Evolutionary conservation across 495 filamentous ascomycete genomes (phyloP), one percentile per base, ranked within the genome.

Genomic region (Lasiosphaeriaceae sp.): DNA sequence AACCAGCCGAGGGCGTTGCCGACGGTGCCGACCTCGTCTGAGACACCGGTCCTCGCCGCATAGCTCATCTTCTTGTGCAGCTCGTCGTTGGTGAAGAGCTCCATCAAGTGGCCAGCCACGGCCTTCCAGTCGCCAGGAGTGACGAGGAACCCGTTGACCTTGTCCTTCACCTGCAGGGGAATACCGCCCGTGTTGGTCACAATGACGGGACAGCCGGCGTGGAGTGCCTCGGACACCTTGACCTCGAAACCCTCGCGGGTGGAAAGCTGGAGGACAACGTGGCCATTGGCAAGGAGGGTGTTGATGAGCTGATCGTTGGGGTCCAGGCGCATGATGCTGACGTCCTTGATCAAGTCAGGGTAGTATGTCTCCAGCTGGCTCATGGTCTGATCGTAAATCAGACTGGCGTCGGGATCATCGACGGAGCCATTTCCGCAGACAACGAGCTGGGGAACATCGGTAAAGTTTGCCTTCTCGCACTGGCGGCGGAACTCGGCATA

Each of bases 201-300:
- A 52, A 96, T 90, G 47, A 92, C 80, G 2, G 90, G 90, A 11
- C 87, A 84, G 21, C 90, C 90, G 60, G 92, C 90, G 69, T 93
- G 90, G 8, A 92, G 77, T 23, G 89, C 90, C 69, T 96, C 90
- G 0, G 87, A 91, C 16, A 96, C 90, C 72, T 95, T 96, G 54
- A 94, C 86, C 67, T 96, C 90, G 63, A 96, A 96, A 2, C 90
- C 90, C 68, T 96, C 90, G 19, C 87, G 83, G 1, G 84, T 91
- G 8, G 88, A 92, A 17, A 96, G 81, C 69, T 96, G 90, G 37
- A 93, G 77, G 0, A 83, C 87, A 20, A 92, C 80, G 54, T 84
- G 83, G 2, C 88, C 85, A 47, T 85, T 85, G 37, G 87, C 85
- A 39, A 96, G 75, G n/a, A 96, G 70, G 0, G 87, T 85, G 64